Evolutionary conservation across 2,329 filamentous ascomycete species (phyloP).

Genomic region (Trichoderma sp.): DNA sequence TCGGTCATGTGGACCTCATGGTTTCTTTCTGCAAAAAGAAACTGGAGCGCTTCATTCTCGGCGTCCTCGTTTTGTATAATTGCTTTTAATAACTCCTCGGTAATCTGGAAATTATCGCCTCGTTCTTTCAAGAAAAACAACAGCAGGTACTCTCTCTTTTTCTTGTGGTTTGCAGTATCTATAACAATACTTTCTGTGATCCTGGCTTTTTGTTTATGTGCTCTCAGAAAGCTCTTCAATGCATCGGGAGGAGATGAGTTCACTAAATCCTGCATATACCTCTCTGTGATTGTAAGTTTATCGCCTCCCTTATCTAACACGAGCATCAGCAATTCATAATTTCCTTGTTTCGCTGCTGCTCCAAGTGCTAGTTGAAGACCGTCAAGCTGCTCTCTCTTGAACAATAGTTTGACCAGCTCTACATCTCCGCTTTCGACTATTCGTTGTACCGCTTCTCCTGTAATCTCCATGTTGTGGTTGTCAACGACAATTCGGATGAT

Average conservation of each 20-base stretch:
- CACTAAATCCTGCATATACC: background rate
- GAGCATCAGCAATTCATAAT: background rate
- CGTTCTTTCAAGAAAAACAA: background rate
- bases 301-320: background rate
- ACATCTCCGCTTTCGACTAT: background rate
- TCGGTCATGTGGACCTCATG: background rate
- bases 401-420: background rate
- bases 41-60: background rate
- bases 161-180: background rate
- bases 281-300: background rate
- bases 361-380: background rate
- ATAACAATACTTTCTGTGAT: background rate
- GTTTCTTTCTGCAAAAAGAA: background rate
- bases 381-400: background rate
- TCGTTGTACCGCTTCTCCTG: background rate
- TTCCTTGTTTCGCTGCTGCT: background rate
- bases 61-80: background rate
- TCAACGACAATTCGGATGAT: background rate
- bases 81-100: background rate
- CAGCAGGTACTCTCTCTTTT: background rate
- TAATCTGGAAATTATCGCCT: background rate
- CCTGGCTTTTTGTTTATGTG: background rate
- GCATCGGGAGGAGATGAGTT: background rate
- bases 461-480: background rate
- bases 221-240: background rate